These are phyloP conservation scores for Synchytrium microbalum DNA, from an alignment of 371 early-diverging fungal genomes.

Conservation along the genomic window DNA sequence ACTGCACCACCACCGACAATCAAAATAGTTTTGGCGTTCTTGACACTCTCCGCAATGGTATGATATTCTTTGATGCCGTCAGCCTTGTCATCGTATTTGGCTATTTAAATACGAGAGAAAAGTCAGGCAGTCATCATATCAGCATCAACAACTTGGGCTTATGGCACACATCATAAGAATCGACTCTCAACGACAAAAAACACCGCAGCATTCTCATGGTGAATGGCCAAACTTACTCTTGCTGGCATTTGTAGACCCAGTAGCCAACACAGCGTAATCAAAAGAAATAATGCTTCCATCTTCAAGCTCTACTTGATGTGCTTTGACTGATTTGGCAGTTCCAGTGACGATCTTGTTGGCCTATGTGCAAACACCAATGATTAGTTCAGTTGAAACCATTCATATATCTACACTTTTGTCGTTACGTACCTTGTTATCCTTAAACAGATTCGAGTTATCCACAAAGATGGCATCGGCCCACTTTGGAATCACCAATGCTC, in stretches of 20 bases:
- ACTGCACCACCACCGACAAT: conserved; percentile 55
- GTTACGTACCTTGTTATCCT: background rate
- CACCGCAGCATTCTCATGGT: too few relatives aligned
- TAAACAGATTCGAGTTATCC: background rate
- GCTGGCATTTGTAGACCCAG: background rate
- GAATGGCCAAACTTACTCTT: too few relatives aligned
- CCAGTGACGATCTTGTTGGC: too few relatives aligned
- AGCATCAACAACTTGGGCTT: background rate
- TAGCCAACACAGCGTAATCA: background rate
- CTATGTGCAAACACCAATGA: too few relatives aligned
- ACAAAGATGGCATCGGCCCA: background rate
- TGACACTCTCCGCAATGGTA: conserved; percentile 23
- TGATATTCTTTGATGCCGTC: conserved; percentile 2
- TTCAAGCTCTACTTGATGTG: background rate
- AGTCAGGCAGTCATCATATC: background rate
- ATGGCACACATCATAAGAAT: too few relatives aligned
- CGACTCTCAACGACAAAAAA: too few relatives aligned
- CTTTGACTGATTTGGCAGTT: background rate
- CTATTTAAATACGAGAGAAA: background rate
- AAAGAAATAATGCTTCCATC: background rate
- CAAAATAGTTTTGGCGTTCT: conserved; percentile 38
- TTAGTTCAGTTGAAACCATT: too few relatives aligned
- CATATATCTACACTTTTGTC: too few relatives aligned
- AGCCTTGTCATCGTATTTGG: background rate
- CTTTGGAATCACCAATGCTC: background rate